phyloP scores from a whole-genome alignment of 257 asterid genomes.

The Solanum etuberosum region DNA sequence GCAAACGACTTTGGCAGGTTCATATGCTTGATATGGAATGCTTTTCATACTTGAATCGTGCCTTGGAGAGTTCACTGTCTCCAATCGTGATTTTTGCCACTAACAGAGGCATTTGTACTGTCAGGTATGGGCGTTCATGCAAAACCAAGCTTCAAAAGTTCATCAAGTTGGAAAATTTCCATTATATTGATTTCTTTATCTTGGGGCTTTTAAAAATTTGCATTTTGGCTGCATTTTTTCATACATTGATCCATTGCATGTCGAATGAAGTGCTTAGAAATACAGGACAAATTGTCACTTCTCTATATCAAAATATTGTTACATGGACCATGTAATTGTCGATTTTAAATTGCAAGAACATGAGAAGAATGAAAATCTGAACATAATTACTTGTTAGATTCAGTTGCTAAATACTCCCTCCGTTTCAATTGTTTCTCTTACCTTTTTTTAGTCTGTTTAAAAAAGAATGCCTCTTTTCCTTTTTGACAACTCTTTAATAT shows the following conservation, averaged over 20 bases:
- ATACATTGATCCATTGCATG: background rate
- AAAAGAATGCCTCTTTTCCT: background rate
- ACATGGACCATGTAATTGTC: background rate
- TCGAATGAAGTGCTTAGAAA: background rate
- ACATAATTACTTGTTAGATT: background rate
- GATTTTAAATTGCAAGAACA: background rate
- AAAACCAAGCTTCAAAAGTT: background rate
- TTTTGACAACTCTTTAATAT: too few species aligned
- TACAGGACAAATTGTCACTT: background rate
- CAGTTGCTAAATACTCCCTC: background rate
- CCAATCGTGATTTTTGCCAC: conserved; percentile 89
- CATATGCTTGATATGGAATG: conserved; percentile 97
- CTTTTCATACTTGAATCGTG: conserved; percentile 81
- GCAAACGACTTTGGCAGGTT: conserved; percentile 27
- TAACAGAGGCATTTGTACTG: conserved; percentile 78
- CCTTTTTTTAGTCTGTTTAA: background rate
- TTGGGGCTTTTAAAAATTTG: background rate
- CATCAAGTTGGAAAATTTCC: background rate
- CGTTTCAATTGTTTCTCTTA: background rate
- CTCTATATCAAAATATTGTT: background rate
- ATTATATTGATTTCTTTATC: background rate
- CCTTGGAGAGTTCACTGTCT: conserved; percentile 71
- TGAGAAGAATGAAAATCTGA: background rate
- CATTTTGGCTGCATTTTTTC: background rate
- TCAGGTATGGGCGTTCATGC: conserved; percentile 34